These are phyloP conservation scores for Fonsecaea pugnacius DNA, from an alignment of 2,329 filamentous ascomycete species.

Conservation along the genomic window DNA sequence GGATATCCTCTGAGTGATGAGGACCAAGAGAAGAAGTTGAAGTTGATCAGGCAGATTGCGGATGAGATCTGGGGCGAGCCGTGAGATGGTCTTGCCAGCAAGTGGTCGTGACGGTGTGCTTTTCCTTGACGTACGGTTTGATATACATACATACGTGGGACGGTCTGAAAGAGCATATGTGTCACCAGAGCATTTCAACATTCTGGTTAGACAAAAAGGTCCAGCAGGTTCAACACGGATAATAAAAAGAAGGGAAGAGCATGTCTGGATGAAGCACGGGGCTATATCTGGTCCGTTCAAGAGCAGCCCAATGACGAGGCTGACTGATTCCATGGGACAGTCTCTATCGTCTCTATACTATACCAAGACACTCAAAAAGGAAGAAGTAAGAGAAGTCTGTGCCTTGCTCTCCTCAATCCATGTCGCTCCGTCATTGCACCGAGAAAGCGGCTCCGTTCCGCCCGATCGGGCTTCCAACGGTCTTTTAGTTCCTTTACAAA, in stretches of 20 bases:
- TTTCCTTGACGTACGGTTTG: neutral
- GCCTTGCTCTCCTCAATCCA: neutral
- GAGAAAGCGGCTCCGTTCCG: neutral
- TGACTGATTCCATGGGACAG: neutral
- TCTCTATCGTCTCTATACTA: neutral
- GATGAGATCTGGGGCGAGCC: constrained; percentile 67
- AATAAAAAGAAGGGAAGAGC: neutral
- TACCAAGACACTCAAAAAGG: too few species aligned
- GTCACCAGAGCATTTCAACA: constrained; percentile 26
- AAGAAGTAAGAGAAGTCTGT: neutral
- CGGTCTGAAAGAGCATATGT: constrained; percentile 13
- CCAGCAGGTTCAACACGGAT: constrained; percentile 20
- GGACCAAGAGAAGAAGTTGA: constrained; percentile 70
- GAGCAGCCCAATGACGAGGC: neutral
- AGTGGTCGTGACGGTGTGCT: neutral
- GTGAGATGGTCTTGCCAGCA: constrained; percentile 34
- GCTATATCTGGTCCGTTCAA: neutral
- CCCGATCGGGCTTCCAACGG: constrained; percentile 2
- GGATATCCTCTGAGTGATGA: constrained; percentile 69
- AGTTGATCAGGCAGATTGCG: constrained; percentile 67
- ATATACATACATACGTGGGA: neutral
- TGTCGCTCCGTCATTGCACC: constrained; percentile 16
- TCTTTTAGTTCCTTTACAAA: neutral
- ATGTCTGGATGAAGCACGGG: neutral
- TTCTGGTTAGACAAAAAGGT: constrained; percentile 26